A percentile compares a stretch with the other conserved stretches of the same genome.
Conservation (phyloP, 495 filamentous ascomycete genomes). For the Podospora pseudoanserina region DNA sequence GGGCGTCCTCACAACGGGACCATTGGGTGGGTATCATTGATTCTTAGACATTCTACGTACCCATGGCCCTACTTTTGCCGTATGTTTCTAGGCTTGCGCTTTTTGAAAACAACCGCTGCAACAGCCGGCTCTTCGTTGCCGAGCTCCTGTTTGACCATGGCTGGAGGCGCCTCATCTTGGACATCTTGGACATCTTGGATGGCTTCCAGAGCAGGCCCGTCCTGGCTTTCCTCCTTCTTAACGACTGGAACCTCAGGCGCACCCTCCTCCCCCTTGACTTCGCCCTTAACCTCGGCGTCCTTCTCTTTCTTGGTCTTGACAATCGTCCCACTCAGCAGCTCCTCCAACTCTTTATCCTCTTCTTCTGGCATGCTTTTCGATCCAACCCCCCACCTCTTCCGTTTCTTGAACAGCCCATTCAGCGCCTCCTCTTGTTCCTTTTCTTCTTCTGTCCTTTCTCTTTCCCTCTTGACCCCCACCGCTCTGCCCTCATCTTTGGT, state of each 20-base stretch:
- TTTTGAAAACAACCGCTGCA: conserved; percentile 72
- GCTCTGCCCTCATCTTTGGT: conserved; percentile 45
- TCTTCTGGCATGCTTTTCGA: conserved; percentile 64
- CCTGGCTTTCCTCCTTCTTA: conserved; percentile 38
- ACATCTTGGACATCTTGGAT: conserved; percentile 17
- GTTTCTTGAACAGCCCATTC: conserved; percentile 52
- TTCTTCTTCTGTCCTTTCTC: conserved; percentile 58
- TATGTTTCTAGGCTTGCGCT: conserved; percentile 78
- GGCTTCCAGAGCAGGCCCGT: not conserved
- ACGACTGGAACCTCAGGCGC: not conserved
- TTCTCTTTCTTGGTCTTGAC: conserved; percentile 34
- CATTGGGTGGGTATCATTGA: conserved; percentile 21
- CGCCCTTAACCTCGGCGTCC: conserved; percentile 28
- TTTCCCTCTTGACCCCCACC: conserved; percentile 66
- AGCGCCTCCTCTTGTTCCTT: conserved; percentile 60
- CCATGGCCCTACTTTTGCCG: conserved; percentile 44
- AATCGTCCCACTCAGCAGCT: conserved; percentile 55
- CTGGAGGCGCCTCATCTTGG: conserved; percentile 15
- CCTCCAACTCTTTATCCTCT: conserved; percentile 66
- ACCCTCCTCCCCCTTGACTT: conserved; percentile 37
- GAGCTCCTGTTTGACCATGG: conserved; percentile 18
- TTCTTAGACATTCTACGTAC: not conserved
- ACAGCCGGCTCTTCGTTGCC: conserved; percentile 5
- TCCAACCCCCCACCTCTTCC: conserved; percentile 70
- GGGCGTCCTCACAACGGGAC: not conserved